These are phyloP conservation scores for Gossypium aridum DNA, from an alignment of 441 rosid species.

Conservation along the genomic window DNA sequence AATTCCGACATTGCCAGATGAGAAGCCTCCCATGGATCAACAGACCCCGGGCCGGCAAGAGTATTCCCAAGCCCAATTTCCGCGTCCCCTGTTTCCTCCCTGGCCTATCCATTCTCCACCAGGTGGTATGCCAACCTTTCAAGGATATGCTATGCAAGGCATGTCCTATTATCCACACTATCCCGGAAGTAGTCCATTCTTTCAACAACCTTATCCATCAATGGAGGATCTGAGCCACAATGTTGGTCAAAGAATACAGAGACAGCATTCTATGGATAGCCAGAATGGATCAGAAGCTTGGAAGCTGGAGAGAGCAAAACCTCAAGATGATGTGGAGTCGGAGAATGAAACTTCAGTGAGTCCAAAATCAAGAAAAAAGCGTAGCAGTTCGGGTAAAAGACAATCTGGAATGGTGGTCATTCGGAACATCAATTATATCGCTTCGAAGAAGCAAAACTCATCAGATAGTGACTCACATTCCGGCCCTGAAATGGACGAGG, in stretches of 20 bases:
- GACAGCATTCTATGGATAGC: constrained; percentile 57
- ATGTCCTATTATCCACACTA: constrained; percentile 71
- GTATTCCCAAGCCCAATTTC: constrained; percentile 69
- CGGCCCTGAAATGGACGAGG: constrained; percentile 44
- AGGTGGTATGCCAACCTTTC: constrained; percentile 62
- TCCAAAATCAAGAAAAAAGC: constrained; percentile 29
- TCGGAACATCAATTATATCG: constrained; percentile 75
- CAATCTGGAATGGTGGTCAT: constrained; percentile 76
- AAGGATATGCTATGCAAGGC: constrained; percentile 83
- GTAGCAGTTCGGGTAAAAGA: constrained; percentile 48
- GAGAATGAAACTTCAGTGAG: constrained; percentile 28
- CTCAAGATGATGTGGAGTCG: constrained; percentile 38
- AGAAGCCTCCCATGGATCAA: constrained; percentile 47
- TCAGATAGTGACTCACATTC: constrained; percentile 59
- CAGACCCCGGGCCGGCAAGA: constrained; percentile 48
- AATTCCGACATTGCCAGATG: constrained; percentile 38
- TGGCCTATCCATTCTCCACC: constrained; percentile 95
- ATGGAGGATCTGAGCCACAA: constrained; percentile 49
- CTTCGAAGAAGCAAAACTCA: constrained; percentile 54
- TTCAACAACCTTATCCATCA: constrained; percentile 56
- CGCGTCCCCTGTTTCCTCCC: constrained; percentile 60
- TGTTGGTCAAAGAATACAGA: constrained; percentile 46
- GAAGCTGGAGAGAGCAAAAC: constrained; percentile 42
- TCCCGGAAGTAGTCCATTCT: constrained; percentile 59
- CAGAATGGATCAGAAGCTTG: constrained; percentile 36